Evolutionary conservation across 2,329 filamentous ascomycete species (phyloP), one percentile per base, ranked within the genome.

Genomic region (Fusarium odoratissimum): DNA sequence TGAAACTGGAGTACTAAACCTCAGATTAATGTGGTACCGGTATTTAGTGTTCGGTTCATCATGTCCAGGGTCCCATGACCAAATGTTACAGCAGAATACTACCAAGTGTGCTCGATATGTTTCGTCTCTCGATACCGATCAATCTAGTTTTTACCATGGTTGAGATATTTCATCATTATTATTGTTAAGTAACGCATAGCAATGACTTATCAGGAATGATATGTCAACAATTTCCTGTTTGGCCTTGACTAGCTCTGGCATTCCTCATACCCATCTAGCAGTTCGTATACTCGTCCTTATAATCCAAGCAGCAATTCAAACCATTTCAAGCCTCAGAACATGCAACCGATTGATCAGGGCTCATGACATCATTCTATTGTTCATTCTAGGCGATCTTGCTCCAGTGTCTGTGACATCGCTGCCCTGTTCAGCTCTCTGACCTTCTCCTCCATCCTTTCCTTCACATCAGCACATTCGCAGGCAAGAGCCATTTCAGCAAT

Each of bases 321-420:
- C 2, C 3, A 23, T 25, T 33, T 14, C 12, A 19, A 12, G 6
- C 12, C 12, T 25, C 30, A 33, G 3, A 33, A 1, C 6, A 3
- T 33, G 3, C 16, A 10, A 0, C 19, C 12, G 9, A 6, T 6
- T 51, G 2, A 7, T 33, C 17, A 19, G n/a, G n/a, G 6, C 8
- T 33, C 16, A 1, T 10, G 13, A 7, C 19, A 14, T 5, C 8
- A 6, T 17, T 38, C 7, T 12, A 28, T 3, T 21, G 1, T 38
- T 16, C 19, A n/a, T 28, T n/a, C 23, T 21, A 13, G 19, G 10
- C 5, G 14, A 40, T 54, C 7, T 28, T 28, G 9, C 23, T 38
- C 13, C 17, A 28, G 23, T 21, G 12, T 4, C 10, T 54, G 9
- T 28, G 13, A 21, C 19, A 28, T 40, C 19, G 23, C 19, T 14